A percentile compares a stretch with the other conserved stretches of the same genome.
Conservation (phyloP, 768 basidiomycete genomes). For the Kockovaella imperatae region DNA sequence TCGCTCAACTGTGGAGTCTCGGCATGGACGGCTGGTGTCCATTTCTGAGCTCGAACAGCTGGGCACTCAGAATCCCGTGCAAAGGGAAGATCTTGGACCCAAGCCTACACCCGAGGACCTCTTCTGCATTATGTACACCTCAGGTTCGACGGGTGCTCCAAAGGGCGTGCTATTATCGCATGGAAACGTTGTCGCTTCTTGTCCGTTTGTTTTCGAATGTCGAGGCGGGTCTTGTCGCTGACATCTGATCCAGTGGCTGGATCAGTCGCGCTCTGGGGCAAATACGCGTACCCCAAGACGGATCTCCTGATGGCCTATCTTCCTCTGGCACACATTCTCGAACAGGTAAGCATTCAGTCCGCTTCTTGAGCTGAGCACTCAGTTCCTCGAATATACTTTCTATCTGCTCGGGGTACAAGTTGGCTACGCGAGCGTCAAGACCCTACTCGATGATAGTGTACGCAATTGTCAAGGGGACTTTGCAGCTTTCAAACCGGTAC, state of each 20-base stretch:
- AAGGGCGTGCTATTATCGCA: slow-evolving; percentile 89
- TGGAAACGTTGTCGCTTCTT: slow-evolving; percentile 68
- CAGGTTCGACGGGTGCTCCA: slow-evolving; percentile 79
- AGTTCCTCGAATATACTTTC: slow-evolving; percentile 42
- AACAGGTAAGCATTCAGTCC: slow-evolving; percentile 23
- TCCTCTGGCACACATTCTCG: slow-evolving; percentile 40
- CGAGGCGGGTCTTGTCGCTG: background rate
- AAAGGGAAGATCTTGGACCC: slow-evolving; percentile 48
- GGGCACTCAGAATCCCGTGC: slow-evolving; percentile 50
- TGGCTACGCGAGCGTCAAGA: slow-evolving; percentile 41
- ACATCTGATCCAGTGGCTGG: slow-evolving; percentile 12
- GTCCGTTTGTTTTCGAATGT: slow-evolving; percentile 21
- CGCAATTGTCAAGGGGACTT: slow-evolving; percentile 42
- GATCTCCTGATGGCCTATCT: slow-evolving; percentile 34
- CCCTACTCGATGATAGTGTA: slow-evolving; percentile 42
- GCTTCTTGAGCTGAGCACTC: background rate
- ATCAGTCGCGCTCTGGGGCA: slow-evolving; percentile 6
- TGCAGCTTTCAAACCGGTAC: slow-evolving; percentile 32
- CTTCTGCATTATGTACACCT: slow-evolving; percentile 61
- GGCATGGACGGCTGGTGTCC: slow-evolving; percentile 54
- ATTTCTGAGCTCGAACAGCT: slow-evolving; percentile 61
- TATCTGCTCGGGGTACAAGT: slow-evolving; percentile 33
- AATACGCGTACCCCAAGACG: slow-evolving; percentile 3
- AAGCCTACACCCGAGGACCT: slow-evolving; percentile 51
- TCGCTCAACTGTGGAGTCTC: slow-evolving; percentile 44